These are phyloP conservation scores for Piromyces finnis DNA, from an alignment of 192 early-diverging fungal species.

Conservation along the genomic window DNA sequence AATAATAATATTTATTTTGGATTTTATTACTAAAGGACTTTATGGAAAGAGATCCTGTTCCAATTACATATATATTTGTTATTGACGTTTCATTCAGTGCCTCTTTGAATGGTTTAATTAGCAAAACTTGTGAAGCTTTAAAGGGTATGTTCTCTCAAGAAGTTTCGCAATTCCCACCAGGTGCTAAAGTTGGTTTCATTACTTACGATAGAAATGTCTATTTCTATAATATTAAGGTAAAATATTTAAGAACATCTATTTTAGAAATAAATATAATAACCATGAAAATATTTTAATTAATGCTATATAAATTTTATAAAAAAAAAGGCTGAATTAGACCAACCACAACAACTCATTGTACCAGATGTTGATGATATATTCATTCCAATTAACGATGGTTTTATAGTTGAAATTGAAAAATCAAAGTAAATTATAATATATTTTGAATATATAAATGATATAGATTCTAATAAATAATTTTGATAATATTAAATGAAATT, in stretches of 20 bases:
- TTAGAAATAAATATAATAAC: too few species aligned
- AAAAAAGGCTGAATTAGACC: conserved; percentile 44
- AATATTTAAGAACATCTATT: neutral
- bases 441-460: neutral
- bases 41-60: conserved; percentile 37
- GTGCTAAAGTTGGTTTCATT: conserved; percentile 61
- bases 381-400: conserved; percentile 79
- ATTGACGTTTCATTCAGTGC: conserved; percentile 87
- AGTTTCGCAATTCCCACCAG: conserved; percentile 19
- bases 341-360: conserved; percentile 88
- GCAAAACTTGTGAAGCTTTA: conserved; percentile 41
- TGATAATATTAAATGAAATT: too few species aligned
- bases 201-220: conserved; percentile 81
- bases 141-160: conserved; percentile 14
- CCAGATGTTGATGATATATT: conserved; percentile 83
- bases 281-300: too few species aligned
- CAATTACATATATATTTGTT: conserved; percentile 70
- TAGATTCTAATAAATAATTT: too few species aligned
- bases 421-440: conserved; percentile 24
- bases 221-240: conserved; percentile 83
- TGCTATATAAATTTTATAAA: too few species aligned
- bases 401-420: conserved; percentile 70
- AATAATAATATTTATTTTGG: too few species aligned
- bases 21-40: conserved; percentile 48
- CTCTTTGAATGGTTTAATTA: conserved; percentile 68